Conservation (phyloP, 2,329 filamentous ascomycete species). For the Diplodia mutila region DNA sequence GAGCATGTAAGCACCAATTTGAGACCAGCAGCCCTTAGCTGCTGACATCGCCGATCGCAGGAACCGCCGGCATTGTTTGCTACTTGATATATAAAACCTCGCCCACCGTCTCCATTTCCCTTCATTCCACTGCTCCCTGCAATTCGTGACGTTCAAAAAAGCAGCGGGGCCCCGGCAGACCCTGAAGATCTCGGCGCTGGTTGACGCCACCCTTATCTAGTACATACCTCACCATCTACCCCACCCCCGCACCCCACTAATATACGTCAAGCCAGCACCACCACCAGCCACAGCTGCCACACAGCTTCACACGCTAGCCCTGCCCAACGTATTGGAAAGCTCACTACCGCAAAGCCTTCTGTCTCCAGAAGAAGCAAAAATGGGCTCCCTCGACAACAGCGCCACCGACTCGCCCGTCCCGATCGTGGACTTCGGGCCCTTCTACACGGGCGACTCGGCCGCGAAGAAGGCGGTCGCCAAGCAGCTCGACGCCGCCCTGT, state of each 20-base stretch:
- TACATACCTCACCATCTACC: background rate
- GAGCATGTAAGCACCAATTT: background rate
- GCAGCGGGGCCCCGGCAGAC: background rate
- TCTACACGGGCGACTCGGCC: constrained; percentile 28
- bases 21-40: background rate
- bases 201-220: background rate
- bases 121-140: background rate
- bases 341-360: background rate
- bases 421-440: constrained; percentile 37
- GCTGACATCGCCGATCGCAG: background rate
- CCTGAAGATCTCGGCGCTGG: background rate
- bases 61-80: background rate
- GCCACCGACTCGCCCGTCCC: constrained; percentile 29
- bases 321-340: too few relatives aligned
- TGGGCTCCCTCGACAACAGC: background rate
- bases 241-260: constrained; percentile 9
- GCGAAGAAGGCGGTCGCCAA: constrained; percentile 34
- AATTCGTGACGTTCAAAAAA: background rate
- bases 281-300: background rate
- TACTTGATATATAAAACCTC: background rate
- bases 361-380: background rate
- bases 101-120: background rate
- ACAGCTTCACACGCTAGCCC: background rate
- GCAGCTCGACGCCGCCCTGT: constrained; percentile 45
- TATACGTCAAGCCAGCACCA: background rate